phyloP scores from a whole-genome alignment of 108 stramenopile genomes.

The Aurantiochytrium sp. region DNA sequence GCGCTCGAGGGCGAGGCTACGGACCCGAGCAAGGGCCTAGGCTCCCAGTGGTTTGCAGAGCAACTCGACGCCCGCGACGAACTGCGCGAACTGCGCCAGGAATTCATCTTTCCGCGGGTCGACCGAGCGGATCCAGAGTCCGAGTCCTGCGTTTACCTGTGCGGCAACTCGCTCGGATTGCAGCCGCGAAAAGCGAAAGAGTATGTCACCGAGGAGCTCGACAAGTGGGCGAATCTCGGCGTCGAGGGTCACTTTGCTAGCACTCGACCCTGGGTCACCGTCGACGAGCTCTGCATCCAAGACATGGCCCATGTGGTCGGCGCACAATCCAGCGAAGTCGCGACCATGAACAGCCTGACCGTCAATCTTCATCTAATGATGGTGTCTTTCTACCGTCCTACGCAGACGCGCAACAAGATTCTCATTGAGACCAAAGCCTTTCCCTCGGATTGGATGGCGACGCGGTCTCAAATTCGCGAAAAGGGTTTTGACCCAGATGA shows the following conservation, averaged over 20 bases:
- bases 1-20: background rate
- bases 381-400: slow-evolving; percentile 37
- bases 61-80: background rate
- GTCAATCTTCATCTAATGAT: slow-evolving; percentile 41
- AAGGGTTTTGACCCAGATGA: slow-evolving; percentile 25
- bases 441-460: slow-evolving; percentile 38
- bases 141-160: slow-evolving; percentile 18
- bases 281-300: slow-evolving; percentile 24
- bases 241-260: slow-evolving; percentile 37
- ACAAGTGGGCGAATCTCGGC: slow-evolving; percentile 31
- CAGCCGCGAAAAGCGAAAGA: slow-evolving; percentile 20
- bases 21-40: background rate
- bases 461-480: slow-evolving; percentile 20
- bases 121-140: background rate
- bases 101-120: slow-evolving; percentile 14
- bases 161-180: slow-evolving; percentile 40
- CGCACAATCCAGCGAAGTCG: slow-evolving; percentile 31
- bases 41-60: background rate
- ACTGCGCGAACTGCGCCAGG: background rate
- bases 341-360: slow-evolving; percentile 36
- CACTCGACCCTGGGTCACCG: slow-evolving; percentile 18
- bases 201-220: slow-evolving; percentile 17
- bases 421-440: slow-evolving; percentile 35
- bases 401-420: slow-evolving; percentile 22
- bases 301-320: slow-evolving; percentile 33